phyloP scores from a whole-genome alignment of 148 eudicot genomes.

The Gaultheria prostrata region DNA sequence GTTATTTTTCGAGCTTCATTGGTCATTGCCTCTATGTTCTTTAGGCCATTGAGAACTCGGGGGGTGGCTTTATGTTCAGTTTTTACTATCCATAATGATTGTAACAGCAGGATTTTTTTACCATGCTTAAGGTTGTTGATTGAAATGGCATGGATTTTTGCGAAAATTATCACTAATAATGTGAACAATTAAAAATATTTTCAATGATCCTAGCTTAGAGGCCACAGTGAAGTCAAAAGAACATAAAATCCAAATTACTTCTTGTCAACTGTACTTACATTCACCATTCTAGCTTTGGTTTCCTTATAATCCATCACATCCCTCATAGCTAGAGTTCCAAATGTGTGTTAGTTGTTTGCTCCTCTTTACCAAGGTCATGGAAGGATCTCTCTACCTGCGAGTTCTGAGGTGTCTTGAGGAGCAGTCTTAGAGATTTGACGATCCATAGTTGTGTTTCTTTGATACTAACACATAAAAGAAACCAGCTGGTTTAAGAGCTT shows the following conservation, averaged over 20 bases:
- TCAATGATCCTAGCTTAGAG: background rate
- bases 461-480: background rate
- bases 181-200: background rate
- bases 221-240: background rate
- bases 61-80: background rate
- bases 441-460: background rate
- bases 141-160: background rate
- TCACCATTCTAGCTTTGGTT: background rate
- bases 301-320: background rate
- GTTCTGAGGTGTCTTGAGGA: background rate
- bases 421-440: background rate
- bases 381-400: background rate
- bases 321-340: background rate
- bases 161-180: background rate
- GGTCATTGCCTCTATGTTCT: background rate
- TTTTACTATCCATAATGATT: too few species aligned
- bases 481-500: background rate
- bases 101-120: background rate
- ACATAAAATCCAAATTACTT: background rate
- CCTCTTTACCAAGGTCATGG: background rate
- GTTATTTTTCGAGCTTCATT: background rate
- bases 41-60: background rate
- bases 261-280: background rate
- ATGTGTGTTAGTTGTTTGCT: background rate
- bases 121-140: background rate